Conservation (phyloP, 1,139 yeast species). For the Suhomyces coccinellae region DNA sequence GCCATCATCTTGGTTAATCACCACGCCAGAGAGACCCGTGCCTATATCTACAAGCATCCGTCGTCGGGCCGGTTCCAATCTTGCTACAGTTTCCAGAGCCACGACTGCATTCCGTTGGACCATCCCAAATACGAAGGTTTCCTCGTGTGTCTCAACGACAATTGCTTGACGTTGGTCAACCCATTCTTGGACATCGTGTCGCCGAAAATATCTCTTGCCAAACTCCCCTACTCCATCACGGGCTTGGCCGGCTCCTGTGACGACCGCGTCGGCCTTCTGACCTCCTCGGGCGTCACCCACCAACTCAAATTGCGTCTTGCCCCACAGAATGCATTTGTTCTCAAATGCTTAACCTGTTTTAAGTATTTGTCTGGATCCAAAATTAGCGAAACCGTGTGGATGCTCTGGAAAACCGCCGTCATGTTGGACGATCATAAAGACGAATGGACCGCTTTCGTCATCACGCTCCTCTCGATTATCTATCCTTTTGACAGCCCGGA, state of each 20-base stretch:
- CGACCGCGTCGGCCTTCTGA: conserved; percentile 28
- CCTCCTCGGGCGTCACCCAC: conserved; percentile 26
- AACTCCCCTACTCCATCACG: conserved; percentile 19
- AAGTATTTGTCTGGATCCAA: conserved; percentile 58
- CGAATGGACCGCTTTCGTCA: conserved; percentile 66
- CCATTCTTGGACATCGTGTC: conserved; percentile 66
- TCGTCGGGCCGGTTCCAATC: conserved; percentile 35
- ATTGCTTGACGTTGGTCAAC: conserved; percentile 49
- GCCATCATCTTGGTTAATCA: conserved; percentile 51
- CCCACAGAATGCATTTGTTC: conserved; percentile 49
- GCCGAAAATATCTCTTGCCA: conserved; percentile 32
- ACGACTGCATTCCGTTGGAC: conserved; percentile 43
- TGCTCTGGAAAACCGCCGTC: conserved; percentile 63
- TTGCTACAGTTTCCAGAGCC: conserved; percentile 36
- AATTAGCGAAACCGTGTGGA: conserved; percentile 57
- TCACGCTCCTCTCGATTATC: conserved; percentile 50
- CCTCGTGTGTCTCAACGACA: conserved; percentile 38
- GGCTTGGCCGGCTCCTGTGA: conserved; percentile 32
- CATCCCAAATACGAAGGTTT: conserved; percentile 39
- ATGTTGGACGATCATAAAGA: conserved; percentile 40
- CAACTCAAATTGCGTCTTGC: conserved; percentile 39
- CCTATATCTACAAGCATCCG: conserved; percentile 49
- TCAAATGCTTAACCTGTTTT: conserved; percentile 49
- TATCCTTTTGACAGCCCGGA: conserved; percentile 39
- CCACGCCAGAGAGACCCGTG: conserved; percentile 38